Percentiles rank a stretch among this genome's conserved stretches.
phyloP scores from a whole-genome alignment of 495 filamentous ascomycete species.

The Letharia columbiana region DNA sequence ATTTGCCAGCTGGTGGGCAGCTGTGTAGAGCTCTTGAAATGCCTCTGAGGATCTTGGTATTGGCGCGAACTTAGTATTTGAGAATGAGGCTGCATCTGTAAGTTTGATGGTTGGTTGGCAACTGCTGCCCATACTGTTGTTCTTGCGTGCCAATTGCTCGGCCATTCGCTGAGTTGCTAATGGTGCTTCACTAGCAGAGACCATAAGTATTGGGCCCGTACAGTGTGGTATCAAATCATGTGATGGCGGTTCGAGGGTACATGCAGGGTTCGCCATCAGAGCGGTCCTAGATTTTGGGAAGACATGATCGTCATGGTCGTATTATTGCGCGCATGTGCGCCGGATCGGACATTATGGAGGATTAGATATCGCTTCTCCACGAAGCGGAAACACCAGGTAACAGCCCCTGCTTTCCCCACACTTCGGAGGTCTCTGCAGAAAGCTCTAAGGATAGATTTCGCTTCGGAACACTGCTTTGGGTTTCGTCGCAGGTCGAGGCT shows the following conservation, averaged over 20 bases:
- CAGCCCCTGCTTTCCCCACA: constrained; percentile 10
- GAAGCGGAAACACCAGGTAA: background rate
- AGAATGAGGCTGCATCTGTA: background rate
- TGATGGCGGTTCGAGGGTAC: background rate
- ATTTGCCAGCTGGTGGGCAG: background rate
- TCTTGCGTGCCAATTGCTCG: constrained; percentile 12
- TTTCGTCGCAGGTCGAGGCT: background rate
- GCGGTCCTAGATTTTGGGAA: background rate
- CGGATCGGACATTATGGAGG: constrained; percentile 11
- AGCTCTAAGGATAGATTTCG: background rate
- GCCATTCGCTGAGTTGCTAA: background rate
- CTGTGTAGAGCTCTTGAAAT: background rate
- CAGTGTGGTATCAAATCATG: background rate
- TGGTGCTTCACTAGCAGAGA: background rate
- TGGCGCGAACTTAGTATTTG: background rate
- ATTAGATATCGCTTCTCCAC: constrained; percentile 19
- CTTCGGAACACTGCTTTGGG: background rate
- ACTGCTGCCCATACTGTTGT: background rate
- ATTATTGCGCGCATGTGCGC: constrained; percentile 4
- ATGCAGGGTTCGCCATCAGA: background rate
- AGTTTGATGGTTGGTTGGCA: background rate
- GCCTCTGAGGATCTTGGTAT: background rate
- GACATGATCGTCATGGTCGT: background rate
- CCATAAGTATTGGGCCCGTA: background rate
- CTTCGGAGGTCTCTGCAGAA: constrained; percentile 4